A percentile compares a stretch with the other conserved stretches of the same genome.
phyloP scores from a whole-genome alignment of 2,329 filamentous ascomycete genomes.

The Neonectria hederae region DNA sequence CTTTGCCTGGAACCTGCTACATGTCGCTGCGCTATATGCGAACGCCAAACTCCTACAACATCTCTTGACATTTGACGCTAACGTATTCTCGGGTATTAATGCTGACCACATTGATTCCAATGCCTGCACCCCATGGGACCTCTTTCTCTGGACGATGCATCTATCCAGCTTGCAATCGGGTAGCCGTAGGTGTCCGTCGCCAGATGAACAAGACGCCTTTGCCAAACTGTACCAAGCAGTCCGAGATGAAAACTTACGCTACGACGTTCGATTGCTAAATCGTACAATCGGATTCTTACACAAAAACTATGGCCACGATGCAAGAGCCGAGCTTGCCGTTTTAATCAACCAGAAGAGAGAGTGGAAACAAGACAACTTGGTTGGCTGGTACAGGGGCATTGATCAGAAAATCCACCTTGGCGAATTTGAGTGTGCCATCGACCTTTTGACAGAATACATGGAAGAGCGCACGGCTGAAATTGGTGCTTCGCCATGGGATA shows the following conservation, averaged over 20 bases:
- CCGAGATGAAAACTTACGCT: conserved; percentile 3
- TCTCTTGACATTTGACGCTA: not conserved
- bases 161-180: no score
- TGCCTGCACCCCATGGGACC: not conserved
- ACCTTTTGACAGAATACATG: not conserved
- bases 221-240: conserved; percentile 2
- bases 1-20: not conserved
- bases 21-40: not conserved
- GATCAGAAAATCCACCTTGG: not conserved
- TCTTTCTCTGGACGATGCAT: not conserved
- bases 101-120: not conserved
- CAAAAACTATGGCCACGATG: not conserved
- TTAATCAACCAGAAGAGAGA: not conserved
- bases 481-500: not conserved
- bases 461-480: not conserved
- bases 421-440: not conserved
- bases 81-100: not conserved
- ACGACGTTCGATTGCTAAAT: not conserved
- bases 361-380: not conserved
- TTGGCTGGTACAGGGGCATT: not conserved
- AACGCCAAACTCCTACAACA: not conserved
- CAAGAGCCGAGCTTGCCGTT: not conserved
- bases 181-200: not conserved
- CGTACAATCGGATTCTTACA: not conserved
- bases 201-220: not conserved